Percentiles rank a stretch among this genome's conserved stretches.
phyloP scores from a whole-genome alignment of 2,329 filamentous ascomycete genomes.

The Colletotrichum camelliae region DNA sequence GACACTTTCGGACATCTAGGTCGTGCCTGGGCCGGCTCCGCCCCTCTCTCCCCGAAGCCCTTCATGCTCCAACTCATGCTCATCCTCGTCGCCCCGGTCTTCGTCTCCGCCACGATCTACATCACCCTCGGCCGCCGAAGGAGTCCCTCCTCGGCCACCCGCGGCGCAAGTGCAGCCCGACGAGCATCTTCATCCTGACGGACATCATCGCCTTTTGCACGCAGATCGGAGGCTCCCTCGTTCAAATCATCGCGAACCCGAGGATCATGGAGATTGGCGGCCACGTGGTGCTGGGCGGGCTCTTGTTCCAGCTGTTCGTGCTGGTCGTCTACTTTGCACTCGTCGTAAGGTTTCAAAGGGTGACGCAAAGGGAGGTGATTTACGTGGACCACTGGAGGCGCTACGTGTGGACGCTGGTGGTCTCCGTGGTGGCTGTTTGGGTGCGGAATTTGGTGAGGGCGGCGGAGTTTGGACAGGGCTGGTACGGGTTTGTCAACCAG shows the following conservation, averaged over 20 bases:
- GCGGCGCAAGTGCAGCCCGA: background rate
- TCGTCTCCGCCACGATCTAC: background rate
- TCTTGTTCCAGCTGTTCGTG: background rate
- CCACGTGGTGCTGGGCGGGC: background rate
- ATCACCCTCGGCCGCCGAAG: background rate
- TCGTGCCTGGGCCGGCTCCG: background rate
- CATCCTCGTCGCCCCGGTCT: background rate
- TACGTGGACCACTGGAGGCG: background rate
- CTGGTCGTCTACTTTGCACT: background rate
- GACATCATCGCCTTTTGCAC: background rate
- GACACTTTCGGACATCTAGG: background rate
- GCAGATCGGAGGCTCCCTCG: background rate
- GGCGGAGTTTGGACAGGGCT: fast-evolving
- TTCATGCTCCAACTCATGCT: background rate
- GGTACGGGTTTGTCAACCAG: background rate
- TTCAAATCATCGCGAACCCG: background rate
- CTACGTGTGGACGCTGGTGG: background rate
- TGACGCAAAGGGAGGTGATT: background rate
- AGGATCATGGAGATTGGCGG: background rate
- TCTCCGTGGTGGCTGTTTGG: background rate
- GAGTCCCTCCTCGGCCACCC: background rate
- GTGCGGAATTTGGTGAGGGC: fast-evolving
- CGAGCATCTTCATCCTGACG: background rate
- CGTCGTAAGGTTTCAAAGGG: background rate
- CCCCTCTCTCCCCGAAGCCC: background rate